Conservation (phyloP, 345 rosid genomes). For the Aquilaria yunnanensis region DNA sequence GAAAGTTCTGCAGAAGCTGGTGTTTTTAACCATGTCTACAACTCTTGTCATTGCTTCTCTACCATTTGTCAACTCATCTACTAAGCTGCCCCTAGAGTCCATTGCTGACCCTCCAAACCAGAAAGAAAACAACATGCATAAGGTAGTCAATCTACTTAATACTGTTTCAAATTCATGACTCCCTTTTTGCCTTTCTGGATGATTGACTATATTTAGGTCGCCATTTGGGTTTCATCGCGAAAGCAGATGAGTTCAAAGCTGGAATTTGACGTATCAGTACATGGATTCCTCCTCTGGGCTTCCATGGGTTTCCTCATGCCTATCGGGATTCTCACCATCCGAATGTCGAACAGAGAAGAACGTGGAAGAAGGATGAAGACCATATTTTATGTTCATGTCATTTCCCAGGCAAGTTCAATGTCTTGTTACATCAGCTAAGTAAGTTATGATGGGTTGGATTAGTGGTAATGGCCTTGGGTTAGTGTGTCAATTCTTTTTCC, state of each 20-base stretch:
- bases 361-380: slow-evolving; percentile 43
- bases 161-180: neutral
- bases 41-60: slow-evolving; percentile 17
- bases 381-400: slow-evolving; percentile 56
- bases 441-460: neutral
- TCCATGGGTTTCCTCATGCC: slow-evolving; percentile 89
- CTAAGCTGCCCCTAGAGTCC: slow-evolving; percentile 10
- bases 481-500: slow-evolving; percentile 11
- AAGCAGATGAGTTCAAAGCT: slow-evolving; percentile 48
- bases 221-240: slow-evolving; percentile 1
- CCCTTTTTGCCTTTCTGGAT: neutral
- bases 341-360: slow-evolving; percentile 59
- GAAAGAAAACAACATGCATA: slow-evolving; percentile 3
- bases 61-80: slow-evolving; percentile 25
- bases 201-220: neutral
- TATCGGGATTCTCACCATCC: slow-evolving; percentile 57
- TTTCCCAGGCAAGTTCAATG: slow-evolving; percentile 55
- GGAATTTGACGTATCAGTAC: slow-evolving; percentile 48
- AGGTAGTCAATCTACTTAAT: slow-evolving; percentile 19
- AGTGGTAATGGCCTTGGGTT: no score
- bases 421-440: neutral
- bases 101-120: slow-evolving; percentile 8
- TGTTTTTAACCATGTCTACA: slow-evolving; percentile 12
- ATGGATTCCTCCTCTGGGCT: slow-evolving; percentile 81
- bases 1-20: slow-evolving; percentile 21